Percentiles rank a stretch among this genome's conserved stretches.
Evolutionary conservation across 768 basidiomycete species (phyloP).

Genomic region (Xerocomus potaroensis): DNA sequence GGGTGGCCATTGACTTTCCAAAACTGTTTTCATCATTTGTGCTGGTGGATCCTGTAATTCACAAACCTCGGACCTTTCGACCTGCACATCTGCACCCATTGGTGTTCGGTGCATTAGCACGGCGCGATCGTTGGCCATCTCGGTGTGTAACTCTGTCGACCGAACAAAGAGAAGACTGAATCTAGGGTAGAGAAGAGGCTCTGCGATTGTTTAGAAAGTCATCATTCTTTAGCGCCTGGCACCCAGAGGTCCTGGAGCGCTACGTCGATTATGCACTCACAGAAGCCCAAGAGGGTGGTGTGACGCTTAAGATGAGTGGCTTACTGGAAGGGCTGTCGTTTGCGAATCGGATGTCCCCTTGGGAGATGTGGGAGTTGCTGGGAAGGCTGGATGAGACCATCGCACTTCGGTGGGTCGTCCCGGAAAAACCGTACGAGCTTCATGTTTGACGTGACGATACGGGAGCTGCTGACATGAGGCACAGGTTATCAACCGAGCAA

Average conservation of each 20-base stretch:
- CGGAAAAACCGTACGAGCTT: constrained; percentile 15
- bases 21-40: constrained; percentile 66
- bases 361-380: constrained; percentile 28
- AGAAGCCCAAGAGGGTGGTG: constrained; percentile 33
- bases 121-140: constrained; percentile 63
- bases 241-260: constrained; percentile 52
- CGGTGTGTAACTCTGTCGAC: constrained; percentile 34
- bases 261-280: constrained; percentile 59
- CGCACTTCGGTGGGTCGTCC: constrained; percentile 28
- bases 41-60: constrained; percentile 76
- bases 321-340: constrained; percentile 65
- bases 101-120: constrained; percentile 44
- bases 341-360: constrained; percentile 34
- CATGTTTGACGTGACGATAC: background rate
- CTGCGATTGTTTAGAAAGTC: constrained; percentile 41
- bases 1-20: constrained; percentile 61
- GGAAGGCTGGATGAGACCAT: constrained; percentile 25
- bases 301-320: constrained; percentile 61
- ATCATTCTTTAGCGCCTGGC: constrained; percentile 71
- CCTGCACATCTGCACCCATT: background rate
- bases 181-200: constrained; percentile 53
- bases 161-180: background rate
- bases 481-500: constrained; percentile 14
- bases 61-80: constrained; percentile 10
- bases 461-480: background rate